phyloP scores from a whole-genome alignment of 2,329 filamentous ascomycete species.

The Aspergillus flavus region DNA sequence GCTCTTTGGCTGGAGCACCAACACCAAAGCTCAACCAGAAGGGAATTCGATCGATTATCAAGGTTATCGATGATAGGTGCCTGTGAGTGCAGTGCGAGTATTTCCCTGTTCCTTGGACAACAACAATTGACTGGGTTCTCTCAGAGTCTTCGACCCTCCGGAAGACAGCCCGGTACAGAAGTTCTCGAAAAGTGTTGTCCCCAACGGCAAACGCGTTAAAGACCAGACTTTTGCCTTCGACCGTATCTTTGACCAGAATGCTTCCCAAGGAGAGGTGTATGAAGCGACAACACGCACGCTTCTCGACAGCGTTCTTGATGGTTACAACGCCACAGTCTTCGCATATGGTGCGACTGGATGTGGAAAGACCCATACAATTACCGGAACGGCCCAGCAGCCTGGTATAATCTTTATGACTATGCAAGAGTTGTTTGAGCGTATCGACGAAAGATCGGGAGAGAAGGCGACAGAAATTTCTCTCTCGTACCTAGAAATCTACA shows the following conservation, averaged over 20 bases:
- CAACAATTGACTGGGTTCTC: constrained; percentile 18
- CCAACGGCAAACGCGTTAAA: constrained; percentile 87
- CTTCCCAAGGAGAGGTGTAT: constrained; percentile 89
- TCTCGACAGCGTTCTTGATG: constrained; percentile 93
- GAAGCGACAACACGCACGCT: constrained; percentile 86
- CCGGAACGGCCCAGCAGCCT: constrained; percentile 85
- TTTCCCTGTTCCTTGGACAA: neutral
- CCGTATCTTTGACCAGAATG: constrained; percentile 93
- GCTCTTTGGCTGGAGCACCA: constrained; percentile 84
- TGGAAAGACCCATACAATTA: constrained; percentile 98
- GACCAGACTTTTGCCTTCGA: constrained; percentile 98
- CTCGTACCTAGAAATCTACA: constrained; percentile 98
- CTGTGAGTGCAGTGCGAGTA: constrained; percentile 63
- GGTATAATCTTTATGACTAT: constrained; percentile 99
- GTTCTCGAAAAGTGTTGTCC: constrained; percentile 79
- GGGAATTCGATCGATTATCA: constrained; percentile 88
- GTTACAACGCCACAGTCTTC: constrained; percentile 98
- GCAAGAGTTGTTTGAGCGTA: constrained; percentile 98
- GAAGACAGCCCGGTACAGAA: constrained; percentile 91
- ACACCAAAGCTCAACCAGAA: constrained; percentile 82
- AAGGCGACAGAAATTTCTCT: constrained; percentile 89
- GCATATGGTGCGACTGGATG: constrained; percentile 97
- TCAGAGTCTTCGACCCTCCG: constrained; percentile 91
- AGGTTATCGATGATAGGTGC: constrained; percentile 94
- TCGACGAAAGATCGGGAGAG: constrained; percentile 79